These are phyloP conservation scores for Colletotrichum tropicale DNA, from an alignment of 2,329 filamentous ascomycete genomes.

Conservation along the genomic window DNA sequence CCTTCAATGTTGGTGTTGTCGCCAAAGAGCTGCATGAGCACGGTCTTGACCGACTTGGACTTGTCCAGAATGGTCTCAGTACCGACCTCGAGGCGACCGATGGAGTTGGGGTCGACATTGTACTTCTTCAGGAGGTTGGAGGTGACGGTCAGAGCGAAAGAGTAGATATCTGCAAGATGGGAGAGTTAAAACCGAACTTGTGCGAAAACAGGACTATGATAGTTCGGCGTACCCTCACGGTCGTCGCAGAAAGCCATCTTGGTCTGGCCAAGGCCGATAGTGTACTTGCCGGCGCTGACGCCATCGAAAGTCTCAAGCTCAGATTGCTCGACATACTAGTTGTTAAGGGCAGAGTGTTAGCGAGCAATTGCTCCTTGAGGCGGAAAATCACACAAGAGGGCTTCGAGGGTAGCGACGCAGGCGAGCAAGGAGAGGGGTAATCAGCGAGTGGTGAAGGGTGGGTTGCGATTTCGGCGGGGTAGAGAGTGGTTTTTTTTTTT, in stretches of 20 bases:
- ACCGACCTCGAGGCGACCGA: slow-evolving; percentile 83
- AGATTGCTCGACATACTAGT: slow-evolving; percentile 80
- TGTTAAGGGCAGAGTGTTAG: background rate
- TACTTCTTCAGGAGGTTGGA: slow-evolving; percentile 83
- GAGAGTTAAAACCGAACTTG: slow-evolving; percentile 23
- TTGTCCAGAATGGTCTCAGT: slow-evolving; percentile 88
- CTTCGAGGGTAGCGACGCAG: background rate
- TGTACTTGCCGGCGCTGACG: slow-evolving; percentile 83
- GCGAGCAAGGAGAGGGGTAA: background rate
- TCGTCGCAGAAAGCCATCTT: slow-evolving; percentile 94
- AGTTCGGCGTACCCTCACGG: slow-evolving; percentile 70
- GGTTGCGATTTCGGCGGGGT: slow-evolving; percentile 24
- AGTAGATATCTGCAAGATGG: slow-evolving; percentile 76
- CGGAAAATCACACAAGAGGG: background rate
- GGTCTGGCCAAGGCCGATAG: slow-evolving; percentile 88
- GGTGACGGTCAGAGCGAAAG: slow-evolving; percentile 77
- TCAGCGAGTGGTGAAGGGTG: background rate
- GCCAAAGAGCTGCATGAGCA: slow-evolving; percentile 85
- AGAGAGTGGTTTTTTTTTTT: background rate
- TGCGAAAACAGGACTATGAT: background rate
- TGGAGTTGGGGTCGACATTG: slow-evolving; percentile 77
- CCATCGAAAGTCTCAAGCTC: slow-evolving; percentile 89
- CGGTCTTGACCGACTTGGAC: slow-evolving; percentile 89
- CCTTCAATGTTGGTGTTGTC: slow-evolving; percentile 86
- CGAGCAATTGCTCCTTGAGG: background rate